These are phyloP conservation scores for Nosema bombycis DNA, from an alignment of 371 early-diverging fungal species.

Conservation along the genomic window DNA sequence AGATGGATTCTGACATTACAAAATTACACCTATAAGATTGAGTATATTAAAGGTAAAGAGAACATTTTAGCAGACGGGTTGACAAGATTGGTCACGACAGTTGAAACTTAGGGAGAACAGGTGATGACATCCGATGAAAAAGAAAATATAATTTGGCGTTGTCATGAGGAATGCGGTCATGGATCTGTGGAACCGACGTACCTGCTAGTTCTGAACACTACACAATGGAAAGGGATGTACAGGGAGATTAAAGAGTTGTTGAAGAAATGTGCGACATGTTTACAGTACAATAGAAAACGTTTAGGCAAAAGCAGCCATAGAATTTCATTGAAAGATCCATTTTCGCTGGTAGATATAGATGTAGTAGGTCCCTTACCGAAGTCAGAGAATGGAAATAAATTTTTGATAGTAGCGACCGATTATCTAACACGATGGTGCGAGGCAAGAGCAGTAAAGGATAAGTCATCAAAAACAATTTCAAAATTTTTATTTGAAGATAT, in stretches of 20 bases:
- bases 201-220: no score
- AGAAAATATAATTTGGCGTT: not conserved
- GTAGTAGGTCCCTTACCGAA: slow-evolving; percentile 62
- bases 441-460: slow-evolving; percentile 57
- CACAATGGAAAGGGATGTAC: slow-evolving; percentile 20
- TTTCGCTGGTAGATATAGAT: slow-evolving; percentile 62
- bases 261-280: slow-evolving; percentile 25
- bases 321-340: no score
- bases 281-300: slow-evolving; percentile 20
- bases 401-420: slow-evolving; percentile 66
- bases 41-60: slow-evolving; percentile 6
- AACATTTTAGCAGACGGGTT: slow-evolving; percentile 17
- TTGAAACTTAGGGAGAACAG: not conserved
- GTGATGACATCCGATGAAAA: not conserved
- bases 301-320: not conserved
- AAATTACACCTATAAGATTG: slow-evolving; percentile 10
- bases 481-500: slow-evolving; percentile 47
- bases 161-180: not conserved
- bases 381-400: slow-evolving; percentile 55
- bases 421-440: slow-evolving; percentile 63
- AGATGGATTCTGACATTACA: slow-evolving; percentile 4
- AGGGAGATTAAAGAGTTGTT: slow-evolving; percentile 7
- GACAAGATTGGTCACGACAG: not conserved
- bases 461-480: slow-evolving; percentile 52
- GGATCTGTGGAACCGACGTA: no score